Evolutionary conservation across 345 rosid genomes (phyloP), one percentile per base, ranked within the genome.

Genomic region (Gynandropsis gynandra): DNA sequence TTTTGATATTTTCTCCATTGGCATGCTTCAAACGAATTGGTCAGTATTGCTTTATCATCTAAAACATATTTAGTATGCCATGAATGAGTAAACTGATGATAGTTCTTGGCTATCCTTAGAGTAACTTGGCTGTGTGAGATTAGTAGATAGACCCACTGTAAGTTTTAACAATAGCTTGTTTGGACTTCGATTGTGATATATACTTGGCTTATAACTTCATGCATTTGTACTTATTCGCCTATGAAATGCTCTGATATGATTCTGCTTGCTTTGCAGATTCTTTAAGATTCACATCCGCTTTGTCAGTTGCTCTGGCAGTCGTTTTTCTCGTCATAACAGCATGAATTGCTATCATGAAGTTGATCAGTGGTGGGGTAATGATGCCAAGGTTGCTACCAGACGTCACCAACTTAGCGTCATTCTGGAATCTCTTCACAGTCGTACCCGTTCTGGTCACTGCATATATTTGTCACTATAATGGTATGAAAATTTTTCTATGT

Each of bases 391-490:
- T 84, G 56, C 63, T 92, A 19, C 98, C 98, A 5, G 65, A 78
- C 58, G 53, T 92, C 42, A 61, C 82, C 12, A 82, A 87, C 72
- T 16, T 84, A 70, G 20, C 84, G 17, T 92, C 98, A 10, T 64
- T 82, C 62, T 77, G 81, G 81, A 82, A 72, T 14, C 76, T 92
- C 72, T 92, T 92, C 79, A 92, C 96, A 0, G 83, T 76, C 9
- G 95, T 79, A 45, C 98, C 96, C 3, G 87, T 92, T 57, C 81
- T 92, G 50, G 95, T 87, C 70, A 87, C 86, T 32, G 95, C 98
- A 17, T 87, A 54, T 51, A 82, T 87, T 57, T 87, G 96, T 66
- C 98, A 87, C 67, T 87, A 73, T 53, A 84, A 92, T 32, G 93
- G 95, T 90, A 82, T 36, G 66, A 36, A 17, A 31, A 9, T 36